Evolutionary conservation across 306 rosid genomes (phyloP).

Genomic region (Glycine tomentella): DNA sequence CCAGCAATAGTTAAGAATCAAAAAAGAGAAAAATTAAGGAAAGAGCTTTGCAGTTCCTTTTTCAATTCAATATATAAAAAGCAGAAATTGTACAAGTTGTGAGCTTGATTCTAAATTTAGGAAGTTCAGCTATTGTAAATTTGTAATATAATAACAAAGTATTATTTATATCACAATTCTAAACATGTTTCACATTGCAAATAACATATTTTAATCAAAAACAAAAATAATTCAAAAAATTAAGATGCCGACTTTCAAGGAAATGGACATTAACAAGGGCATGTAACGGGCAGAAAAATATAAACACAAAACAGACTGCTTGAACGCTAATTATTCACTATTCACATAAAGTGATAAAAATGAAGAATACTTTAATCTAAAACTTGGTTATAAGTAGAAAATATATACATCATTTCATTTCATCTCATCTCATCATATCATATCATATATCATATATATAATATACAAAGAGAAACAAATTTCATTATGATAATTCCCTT

Average conservation of each 20-base stretch:
- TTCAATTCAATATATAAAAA: background rate
- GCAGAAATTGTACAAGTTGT: background rate
- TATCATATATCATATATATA: background rate
- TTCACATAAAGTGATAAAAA: background rate
- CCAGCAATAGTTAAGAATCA: background rate
- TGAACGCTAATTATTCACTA: background rate
- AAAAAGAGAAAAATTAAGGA: background rate
- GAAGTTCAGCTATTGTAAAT: background rate
- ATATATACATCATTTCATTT: background rate
- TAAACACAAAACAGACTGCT: background rate
- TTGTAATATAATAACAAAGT: background rate
- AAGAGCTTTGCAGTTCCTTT: constrained; percentile 4
- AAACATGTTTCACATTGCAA: constrained; percentile 23
- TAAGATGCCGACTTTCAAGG: background rate
- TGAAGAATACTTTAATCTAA: background rate
- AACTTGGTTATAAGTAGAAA: background rate
- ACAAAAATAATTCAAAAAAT: background rate
- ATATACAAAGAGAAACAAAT: background rate
- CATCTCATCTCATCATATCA: background rate
- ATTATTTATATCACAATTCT: background rate
- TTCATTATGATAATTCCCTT: background rate
- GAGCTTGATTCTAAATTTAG: background rate
- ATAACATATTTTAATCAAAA: background rate
- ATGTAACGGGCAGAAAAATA: background rate
- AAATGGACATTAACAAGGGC: background rate